Percentiles rank a stretch among this genome's conserved stretches.
Evolutionary conservation across 441 rosid species (phyloP).

Genomic region (Corymbia citriodora): DNA sequence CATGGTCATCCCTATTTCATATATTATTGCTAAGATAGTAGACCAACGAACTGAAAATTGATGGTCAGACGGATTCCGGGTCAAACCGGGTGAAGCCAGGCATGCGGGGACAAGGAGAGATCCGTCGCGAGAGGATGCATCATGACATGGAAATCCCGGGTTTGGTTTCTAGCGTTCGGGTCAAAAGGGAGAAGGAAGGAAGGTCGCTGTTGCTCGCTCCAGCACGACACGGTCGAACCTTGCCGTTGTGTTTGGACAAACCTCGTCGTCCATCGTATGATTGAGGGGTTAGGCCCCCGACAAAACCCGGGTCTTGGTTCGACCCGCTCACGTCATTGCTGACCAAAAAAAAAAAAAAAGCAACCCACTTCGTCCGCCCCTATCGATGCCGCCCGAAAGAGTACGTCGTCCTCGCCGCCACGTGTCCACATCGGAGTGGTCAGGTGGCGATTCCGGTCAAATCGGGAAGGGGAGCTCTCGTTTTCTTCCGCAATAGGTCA

Average conservation of each 20-base stretch:
- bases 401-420: background rate
- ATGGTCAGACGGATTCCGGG: background rate
- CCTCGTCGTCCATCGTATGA: background rate
- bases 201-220: background rate
- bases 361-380: background rate
- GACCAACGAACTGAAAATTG: background rate
- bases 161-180: background rate
- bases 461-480: background rate
- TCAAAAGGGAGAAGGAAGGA: background rate
- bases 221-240: background rate
- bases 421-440: background rate
- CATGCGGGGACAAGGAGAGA: background rate
- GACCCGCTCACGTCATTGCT: background rate
- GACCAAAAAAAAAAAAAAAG: background rate
- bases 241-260: background rate
- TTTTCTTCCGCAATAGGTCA: background rate
- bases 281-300: background rate
- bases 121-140: background rate
- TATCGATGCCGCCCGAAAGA: background rate
- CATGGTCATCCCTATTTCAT: too few relatives aligned
- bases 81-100: background rate
- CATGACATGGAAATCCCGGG: background rate
- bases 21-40: background rate
- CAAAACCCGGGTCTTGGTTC: background rate
- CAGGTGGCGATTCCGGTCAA: background rate